Base-by-base conservation (phyloP, 2,329 filamentous ascomycete genomes). In the Fusarium nodosum region DNA sequence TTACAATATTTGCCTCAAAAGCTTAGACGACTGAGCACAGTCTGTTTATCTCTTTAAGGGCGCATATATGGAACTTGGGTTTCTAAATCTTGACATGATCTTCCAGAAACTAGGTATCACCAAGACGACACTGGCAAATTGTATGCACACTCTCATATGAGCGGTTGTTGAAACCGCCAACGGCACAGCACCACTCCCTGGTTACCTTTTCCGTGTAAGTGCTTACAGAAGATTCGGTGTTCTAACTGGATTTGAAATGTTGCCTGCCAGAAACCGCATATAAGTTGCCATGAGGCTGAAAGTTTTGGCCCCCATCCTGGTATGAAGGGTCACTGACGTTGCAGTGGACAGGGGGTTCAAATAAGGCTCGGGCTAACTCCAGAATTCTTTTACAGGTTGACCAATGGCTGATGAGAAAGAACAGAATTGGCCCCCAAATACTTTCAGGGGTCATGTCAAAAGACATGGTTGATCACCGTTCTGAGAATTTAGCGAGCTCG, bases 281-380 rank as follows among this genome's bases (percentile, higher is more conserved):
- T 15, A 50, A 50, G 8, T 10, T 48, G 12, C 28, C 30, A 28
- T 57, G 39, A 50, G 57, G 54, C 54, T 59, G 42, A 50, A 28
- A n/a, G 16, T n/a, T 50, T 26, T 33, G 11, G 26, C 15, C 42
- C 28, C 36, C 36, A 50, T 31, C 13, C 22, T 22, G 30, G 18
- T 10, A 11, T 20, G 39, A 31, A 59, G 56, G 31, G 45, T 33
- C 18, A 56, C 38, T 6, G n/a, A 36, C 10, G n/a, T 31, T 38
- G 24, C 33, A 51, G 16, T 34, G 3, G n/a, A 12, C 47, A 31
- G 26, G 28, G 47, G 31, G 13, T n/a, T 5, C 13, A 6, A 26
- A 50, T 36, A 50, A 50, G 31, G 47, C 31, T 50, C 22, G 31
- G 31, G 22, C 47, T 34, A 36, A 50, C 12, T 16, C 31, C 46